Percentiles rank a stretch among this genome's conserved stretches.
Evolutionary conservation across 306 rosid genomes (phyloP).

Genomic region (Datisca glomerata): DNA sequence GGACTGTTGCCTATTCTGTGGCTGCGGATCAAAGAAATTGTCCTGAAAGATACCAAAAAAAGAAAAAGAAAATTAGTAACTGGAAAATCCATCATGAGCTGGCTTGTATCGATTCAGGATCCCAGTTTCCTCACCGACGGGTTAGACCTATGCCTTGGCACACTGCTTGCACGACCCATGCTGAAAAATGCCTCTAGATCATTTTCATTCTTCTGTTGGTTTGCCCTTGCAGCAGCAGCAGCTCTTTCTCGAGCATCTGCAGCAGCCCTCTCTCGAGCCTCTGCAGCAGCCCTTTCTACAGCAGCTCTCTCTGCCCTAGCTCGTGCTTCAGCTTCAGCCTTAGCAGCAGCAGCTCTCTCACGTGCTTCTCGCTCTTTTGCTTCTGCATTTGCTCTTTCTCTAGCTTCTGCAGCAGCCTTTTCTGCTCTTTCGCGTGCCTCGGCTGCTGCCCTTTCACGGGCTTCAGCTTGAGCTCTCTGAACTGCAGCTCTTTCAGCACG

Average conservation of each 20-base stretch:
- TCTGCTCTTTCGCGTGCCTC: slow-evolving; percentile 83
- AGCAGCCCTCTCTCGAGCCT: slow-evolving; percentile 78
- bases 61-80: not conserved
- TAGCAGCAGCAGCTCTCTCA: slow-evolving; percentile 26
- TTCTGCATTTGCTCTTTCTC: slow-evolving; percentile 54
- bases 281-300: slow-evolving; percentile 75
- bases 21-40: slow-evolving; percentile 41
- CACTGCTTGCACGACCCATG: slow-evolving; percentile 73
- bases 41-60: slow-evolving; percentile 25
- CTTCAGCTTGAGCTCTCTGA: slow-evolving; percentile 93
- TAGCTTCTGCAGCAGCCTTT: slow-evolving; percentile 74
- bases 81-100: not conserved
- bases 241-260: slow-evolving; percentile 62
- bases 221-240: slow-evolving; percentile 69
- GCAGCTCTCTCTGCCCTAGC: slow-evolving; percentile 70
- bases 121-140: slow-evolving; percentile 70
- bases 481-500: slow-evolving; percentile 98
- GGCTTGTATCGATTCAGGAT: too few relatives aligned
- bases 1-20: slow-evolving; percentile 41
- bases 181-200: slow-evolving; percentile 82
- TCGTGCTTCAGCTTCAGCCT: slow-evolving; percentile 61
- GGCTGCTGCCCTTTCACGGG: slow-evolving; percentile 94
- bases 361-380: slow-evolving; percentile 30
- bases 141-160: slow-evolving; percentile 74
- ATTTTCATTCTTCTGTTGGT: slow-evolving; percentile 61